Evolutionary conservation across 2,329 filamentous ascomycete species (phyloP).

Genomic region (Karstenula rhodostoma): DNA sequence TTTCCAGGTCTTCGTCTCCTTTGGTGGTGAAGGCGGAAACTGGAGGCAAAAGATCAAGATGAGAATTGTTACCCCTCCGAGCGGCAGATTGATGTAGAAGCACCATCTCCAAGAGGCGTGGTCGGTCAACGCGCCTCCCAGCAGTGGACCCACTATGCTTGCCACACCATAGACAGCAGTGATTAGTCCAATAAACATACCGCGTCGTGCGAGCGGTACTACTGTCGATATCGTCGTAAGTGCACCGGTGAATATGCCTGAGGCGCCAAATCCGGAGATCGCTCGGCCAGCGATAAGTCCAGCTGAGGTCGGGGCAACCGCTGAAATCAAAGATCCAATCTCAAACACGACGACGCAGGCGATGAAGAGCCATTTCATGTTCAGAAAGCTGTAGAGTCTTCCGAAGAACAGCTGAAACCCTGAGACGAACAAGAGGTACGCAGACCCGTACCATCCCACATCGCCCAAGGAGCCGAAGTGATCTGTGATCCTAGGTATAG

Average conservation of each 20-base stretch:
- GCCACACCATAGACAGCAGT: slow-evolving; percentile 47
- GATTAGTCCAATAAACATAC: slow-evolving; percentile 47
- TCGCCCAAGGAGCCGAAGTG: slow-evolving; percentile 25
- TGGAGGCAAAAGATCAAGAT: too few species aligned
- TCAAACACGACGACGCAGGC: slow-evolving; percentile 57
- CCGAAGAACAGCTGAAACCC: slow-evolving; percentile 57
- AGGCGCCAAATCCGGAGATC: slow-evolving; percentile 48
- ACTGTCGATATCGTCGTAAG: slow-evolving; percentile 53
- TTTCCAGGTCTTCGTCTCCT: too few species aligned
- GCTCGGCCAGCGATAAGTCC: slow-evolving; percentile 51
- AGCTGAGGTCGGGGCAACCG: slow-evolving; percentile 26
- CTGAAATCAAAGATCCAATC: slow-evolving; percentile 63
- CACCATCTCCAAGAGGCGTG: slow-evolving; percentile 39
- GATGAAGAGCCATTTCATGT: slow-evolving; percentile 49
- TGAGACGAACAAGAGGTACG: slow-evolving; percentile 53
- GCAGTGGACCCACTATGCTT: slow-evolving; percentile 48
- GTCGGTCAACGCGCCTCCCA: slow-evolving; percentile 51
- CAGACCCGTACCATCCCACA: slow-evolving; percentile 28
- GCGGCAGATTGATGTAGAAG: slow-evolving; percentile 55
- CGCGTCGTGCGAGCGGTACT: slow-evolving; percentile 50
- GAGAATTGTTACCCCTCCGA: slow-evolving; percentile 44
- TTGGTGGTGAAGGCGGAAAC: too few species aligned
- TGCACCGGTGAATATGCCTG: slow-evolving; percentile 39
- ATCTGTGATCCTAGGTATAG: slow-evolving; percentile 29
- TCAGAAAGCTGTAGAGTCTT: slow-evolving; percentile 55